A percentile compares a stretch with the other conserved stretches of the same genome.
These are phyloP conservation scores for Alternaria arbusti DNA, from an alignment of 2,329 filamentous ascomycete genomes.

Conservation along the genomic window DNA sequence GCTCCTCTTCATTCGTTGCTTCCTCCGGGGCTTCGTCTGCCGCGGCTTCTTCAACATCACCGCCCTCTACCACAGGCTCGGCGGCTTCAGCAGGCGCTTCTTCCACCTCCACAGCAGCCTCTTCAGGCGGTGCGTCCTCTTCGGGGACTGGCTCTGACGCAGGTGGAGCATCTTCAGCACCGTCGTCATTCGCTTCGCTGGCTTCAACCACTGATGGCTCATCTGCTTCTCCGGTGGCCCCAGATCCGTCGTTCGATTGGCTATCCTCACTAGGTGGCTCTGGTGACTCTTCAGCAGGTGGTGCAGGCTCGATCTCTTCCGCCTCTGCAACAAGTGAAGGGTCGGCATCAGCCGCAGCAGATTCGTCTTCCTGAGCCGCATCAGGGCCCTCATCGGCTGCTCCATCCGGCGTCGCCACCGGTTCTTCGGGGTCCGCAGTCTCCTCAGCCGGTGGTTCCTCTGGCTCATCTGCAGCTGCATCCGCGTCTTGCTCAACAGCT, in stretches of 20 bases:
- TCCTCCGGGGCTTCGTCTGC: neutral
- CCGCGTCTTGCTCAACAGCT: neutral
- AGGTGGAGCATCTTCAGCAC: neutral
- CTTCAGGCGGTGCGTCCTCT: slow-evolving; percentile 1
- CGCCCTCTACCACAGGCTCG: neutral
- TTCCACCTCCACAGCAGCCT: neutral
- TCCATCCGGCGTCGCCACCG: neutral
- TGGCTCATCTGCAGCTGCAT: neutral
- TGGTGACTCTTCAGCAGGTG: neutral
- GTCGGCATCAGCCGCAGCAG: neutral
- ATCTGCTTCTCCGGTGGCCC: neutral
- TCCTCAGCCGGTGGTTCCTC: neutral
- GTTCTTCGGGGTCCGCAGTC: neutral
- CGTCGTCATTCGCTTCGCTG: neutral
- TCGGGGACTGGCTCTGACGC: neutral
- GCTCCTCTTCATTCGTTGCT: neutral
- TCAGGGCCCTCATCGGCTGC: neutral
- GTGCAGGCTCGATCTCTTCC: neutral
- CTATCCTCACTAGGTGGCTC: neutral
- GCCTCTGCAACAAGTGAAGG: neutral
- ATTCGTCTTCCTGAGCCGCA: neutral
- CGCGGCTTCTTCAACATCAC: neutral
- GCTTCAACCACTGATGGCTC: neutral
- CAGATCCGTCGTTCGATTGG: neutral
- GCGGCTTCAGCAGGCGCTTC: neutral